Evolutionary conservation across 495 filamentous ascomycete species (phyloP).

Genomic region (Copromyces sp.): DNA sequence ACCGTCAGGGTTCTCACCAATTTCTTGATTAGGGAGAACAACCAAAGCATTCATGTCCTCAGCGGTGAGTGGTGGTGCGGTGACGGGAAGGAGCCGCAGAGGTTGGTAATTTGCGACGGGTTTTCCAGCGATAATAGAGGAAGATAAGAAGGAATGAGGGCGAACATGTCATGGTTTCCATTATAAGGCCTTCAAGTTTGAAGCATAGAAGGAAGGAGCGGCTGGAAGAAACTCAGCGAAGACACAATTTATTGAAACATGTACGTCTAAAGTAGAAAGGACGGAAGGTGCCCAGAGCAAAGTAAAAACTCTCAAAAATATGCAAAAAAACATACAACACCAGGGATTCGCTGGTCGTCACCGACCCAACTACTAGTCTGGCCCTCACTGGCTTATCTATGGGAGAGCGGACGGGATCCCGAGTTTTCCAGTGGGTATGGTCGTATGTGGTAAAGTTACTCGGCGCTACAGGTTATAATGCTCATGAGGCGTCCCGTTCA

Average conservation of each 20-base stretch:
- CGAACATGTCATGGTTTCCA: no score
- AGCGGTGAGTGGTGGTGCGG: not conserved
- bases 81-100: not conserved
- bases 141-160: not conserved
- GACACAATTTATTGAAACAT: not conserved
- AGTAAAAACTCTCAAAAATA: no score
- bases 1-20: not conserved
- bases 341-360: conserved; percentile 31
- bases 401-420: conserved; percentile 45
- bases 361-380: conserved; percentile 28
- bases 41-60: not conserved
- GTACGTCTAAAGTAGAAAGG: no score
- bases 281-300: no score
- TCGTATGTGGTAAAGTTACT: no score
- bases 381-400: conserved; percentile 15
- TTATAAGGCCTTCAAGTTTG: no score
- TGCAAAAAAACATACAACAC: conserved; percentile 34
- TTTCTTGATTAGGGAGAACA: not conserved
- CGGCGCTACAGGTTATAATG: no score
- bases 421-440: conserved; percentile 21
- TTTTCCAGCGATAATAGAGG: not conserved
- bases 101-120: not conserved
- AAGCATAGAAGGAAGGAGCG: not conserved
- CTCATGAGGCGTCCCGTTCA: no score
- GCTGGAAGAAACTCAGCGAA: not conserved